Evolutionary conservation across 1,139 yeast species (phyloP), one percentile per base, ranked within the genome.

Genomic region (Suhomyces ambrosiae): DNA sequence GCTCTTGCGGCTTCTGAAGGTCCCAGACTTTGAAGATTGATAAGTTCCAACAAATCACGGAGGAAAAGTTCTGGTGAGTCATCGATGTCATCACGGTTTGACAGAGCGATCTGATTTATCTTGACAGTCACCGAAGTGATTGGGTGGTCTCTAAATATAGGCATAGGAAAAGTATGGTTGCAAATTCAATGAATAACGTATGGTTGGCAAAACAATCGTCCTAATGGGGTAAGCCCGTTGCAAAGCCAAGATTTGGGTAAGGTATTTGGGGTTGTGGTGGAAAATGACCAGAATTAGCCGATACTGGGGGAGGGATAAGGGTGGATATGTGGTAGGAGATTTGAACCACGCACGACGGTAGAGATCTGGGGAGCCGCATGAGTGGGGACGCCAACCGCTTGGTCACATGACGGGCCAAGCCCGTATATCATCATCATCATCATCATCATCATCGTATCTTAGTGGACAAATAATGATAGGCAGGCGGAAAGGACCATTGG

Each of bases 1-100:
- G 96, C 95, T 36, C 97, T 71, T 0, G 97, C 97, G 1, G 95
- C 94, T 60, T 90, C 97, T 8, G 71, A 65, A 2, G 88, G 79
- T 1, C 94, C 74, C 14, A 56, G 42, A 9, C 51, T 31, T 52
- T 71, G 77, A 27, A 69, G 50, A 40, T 62, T 58, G 42, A 71
- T 70, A 41, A 71, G 55, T 17, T 68, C 63, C 19, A 71, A 49
- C 25, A 71, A 56, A 39, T 68, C 73, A 4, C 65, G 54, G 27
- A 71, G 53, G 33, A 63, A 61, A 9, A 68, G 58, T 42, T 63
- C 67, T 24, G 56, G 49, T 10, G 56, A 38, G 37, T 55, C 56
- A 37, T 68, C 67, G 28, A 60, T 51, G 7, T 64, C 59, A 26
- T 58, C 61, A n/a, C 68, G 58, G 18, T 68, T 48, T 11, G 63